Evolutionary conservation across 331 rosid species (phyloP), one percentile per base, ranked within the genome.

Genomic region (Malus hybrid): DNA sequence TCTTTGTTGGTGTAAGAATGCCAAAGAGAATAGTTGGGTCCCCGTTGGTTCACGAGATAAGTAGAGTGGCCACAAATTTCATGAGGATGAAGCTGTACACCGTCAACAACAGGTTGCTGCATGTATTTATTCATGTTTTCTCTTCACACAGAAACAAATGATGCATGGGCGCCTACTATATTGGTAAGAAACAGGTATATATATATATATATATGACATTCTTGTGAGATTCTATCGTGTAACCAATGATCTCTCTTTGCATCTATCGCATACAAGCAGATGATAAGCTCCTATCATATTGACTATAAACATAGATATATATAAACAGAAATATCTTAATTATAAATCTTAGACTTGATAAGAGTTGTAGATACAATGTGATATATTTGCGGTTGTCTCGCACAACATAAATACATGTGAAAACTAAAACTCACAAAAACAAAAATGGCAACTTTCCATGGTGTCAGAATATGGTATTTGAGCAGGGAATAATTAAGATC

Each of bases 21-120:
- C 59, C 33, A 68, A 67, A 67, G 55, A 71, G 59, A 56, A 80
- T 61, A 59, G 80, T 80, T 78, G 83, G 80, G 81, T 70, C 81
- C 79, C 71, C 61, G 82, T 82, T 82, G 83, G 80, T 82, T 91
- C 97, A 91, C 94, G 93, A 71, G 97, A 85, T 70, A 33, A 1
- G 82, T 59, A 68, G 55, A 55, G 79, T 39, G 80, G 79, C 87
- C 91, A 80, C 88, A 86, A 34, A 79, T 48, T 54, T 32, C 81
- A 55, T 31, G 57, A 55, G 69, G 1, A 6, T 1, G 22, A 62
- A 62, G 67, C 46, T 32, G 69, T 33, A 32, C 15, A 65, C 15
- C 9, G 1, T 16, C 69, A 32, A 16, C 68, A 60, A 64, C 14
- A 18, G 31, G 46, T 16, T 31, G 22, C 10, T 65, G 69, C 24